These are phyloP conservation scores for Lipomyces anomalus DNA, from an alignment of 805 yeast genomes.

Conservation along the genomic window DNA sequence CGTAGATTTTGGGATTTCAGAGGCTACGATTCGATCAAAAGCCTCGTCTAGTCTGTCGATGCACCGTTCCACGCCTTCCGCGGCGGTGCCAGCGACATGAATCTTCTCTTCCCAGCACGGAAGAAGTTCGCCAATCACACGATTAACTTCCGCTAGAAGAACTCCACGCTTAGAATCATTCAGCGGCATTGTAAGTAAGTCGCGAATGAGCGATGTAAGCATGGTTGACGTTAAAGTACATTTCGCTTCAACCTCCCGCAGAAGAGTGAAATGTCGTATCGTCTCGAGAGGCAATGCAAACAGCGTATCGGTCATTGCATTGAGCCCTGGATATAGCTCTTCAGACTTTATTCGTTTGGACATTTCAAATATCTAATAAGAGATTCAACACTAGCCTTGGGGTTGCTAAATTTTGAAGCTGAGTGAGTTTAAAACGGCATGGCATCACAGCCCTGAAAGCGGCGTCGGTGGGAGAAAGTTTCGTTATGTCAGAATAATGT, in stretches of 20 bases:
- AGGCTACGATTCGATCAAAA: slow-evolving; percentile 64
- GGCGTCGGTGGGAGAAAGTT: too few relatives aligned
- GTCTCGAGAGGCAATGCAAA: slow-evolving; percentile 85
- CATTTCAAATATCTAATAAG: too few relatives aligned
- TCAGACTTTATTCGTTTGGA: slow-evolving; percentile 7
- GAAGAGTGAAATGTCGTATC: slow-evolving; percentile 74
- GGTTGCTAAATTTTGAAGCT: too few relatives aligned
- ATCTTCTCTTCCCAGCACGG: slow-evolving; percentile 94
- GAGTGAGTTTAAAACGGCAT: too few relatives aligned
- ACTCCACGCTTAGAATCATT: slow-evolving; percentile 29
- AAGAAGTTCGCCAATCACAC: slow-evolving; percentile 57
- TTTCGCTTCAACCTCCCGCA: slow-evolving; percentile 93
- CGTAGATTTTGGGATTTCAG: slow-evolving; percentile 76
- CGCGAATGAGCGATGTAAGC: slow-evolving; percentile 49
- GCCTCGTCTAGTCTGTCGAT: slow-evolving; percentile 72
- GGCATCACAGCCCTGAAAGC: too few relatives aligned
- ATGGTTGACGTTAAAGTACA: slow-evolving; percentile 70
- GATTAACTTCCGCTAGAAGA: slow-evolving; percentile 36
- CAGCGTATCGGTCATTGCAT: slow-evolving; percentile 84
- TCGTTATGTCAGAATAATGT: too few relatives aligned
- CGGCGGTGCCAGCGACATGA: slow-evolving; percentile 92
- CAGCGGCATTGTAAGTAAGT: slow-evolving; percentile 36
- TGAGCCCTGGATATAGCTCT: slow-evolving; percentile 73
- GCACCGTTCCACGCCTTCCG: slow-evolving; percentile 66
- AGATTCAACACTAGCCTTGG: too few relatives aligned